Base-by-base conservation (phyloP, 1,139 yeast species). In the Nakaseomyces delphensis region DNA sequence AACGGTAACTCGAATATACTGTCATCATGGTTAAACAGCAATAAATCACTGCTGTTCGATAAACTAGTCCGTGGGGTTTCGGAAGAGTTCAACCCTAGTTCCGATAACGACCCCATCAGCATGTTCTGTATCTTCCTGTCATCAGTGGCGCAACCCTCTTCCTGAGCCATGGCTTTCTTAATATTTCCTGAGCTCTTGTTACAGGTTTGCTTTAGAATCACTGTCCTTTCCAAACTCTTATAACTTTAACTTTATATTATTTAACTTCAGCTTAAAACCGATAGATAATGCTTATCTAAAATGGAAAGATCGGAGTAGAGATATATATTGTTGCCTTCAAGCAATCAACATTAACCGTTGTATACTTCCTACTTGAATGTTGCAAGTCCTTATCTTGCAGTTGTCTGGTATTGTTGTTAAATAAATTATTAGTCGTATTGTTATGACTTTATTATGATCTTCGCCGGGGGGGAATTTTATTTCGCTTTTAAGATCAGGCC, bases 1-100 rank as follows among this genome's bases (percentile, higher is more conserved):
- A 33, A 20, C 9, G 37, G 37, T 8, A 33, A 13, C 27, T 33
- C 37, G 13, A 33, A 33, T 20, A 33, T 20, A 33, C 37, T 33
- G 14, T 33, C 37, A 8, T 33, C 37, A 5, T 33, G 37, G 18
- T 19, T 33, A 14, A 20, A 33, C 16, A 33, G 6, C 36, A 31
- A 19, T 11, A 20, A 33, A 21, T 33, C 37, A 20, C 37, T 31
- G 13, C 35, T 23, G 23, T 31, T 31, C 16, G 23, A 31, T 10
- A 20, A 11, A 21, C 31, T 18, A 14, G 31, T 9, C 16, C 18
- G 13, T 13, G 31, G 6, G 8, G 16, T 14, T 9, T 13, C 37
- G n/a, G 27, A 9, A 9, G 35, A 31, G 23, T 31, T 31, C 23
- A 31, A 19, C 13, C 18, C 35, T 6, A 31, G 23, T 14, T 31